Base-by-base conservation (phyloP, 805 yeast species). In the Teunomyces atbi region DNA sequence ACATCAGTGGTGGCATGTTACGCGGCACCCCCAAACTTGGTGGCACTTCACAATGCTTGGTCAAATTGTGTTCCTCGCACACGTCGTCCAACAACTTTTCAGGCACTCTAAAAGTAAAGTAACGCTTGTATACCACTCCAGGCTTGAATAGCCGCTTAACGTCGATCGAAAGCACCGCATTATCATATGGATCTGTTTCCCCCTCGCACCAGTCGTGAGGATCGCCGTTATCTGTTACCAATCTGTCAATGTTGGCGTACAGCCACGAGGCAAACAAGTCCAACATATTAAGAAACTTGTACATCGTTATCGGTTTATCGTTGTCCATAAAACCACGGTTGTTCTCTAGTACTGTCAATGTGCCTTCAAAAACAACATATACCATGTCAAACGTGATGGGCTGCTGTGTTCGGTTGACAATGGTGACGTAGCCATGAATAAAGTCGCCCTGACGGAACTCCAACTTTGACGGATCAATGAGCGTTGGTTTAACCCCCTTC, bases 201-300 rank as follows among this genome's bases (percentile, higher is more conserved):
- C 76, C 75, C 23, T 62, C 69, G 52, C 77, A 72, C 77, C 77
- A 72, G 58, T 57, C 54, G 57, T 55, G 60, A 3, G 65, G 64
- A 34, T 65, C 61, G 3, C 65, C 56, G 37, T 61, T 58, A 40
- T 66, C 64, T 19, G 65, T 62, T 19, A 50, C 59, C n/a, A 61
- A 49, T 3, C 77, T 59, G 47, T 69, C 73, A 23, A 72, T 72
- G 47, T 71, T 69, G 23, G 76, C 74, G 48, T 62, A 72, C 4
- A 73, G 59, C 77, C 77, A 73, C 13, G 69, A 64, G 6, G 77
- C 77, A 59, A 66, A 70, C 21, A 71, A 56, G 48, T 72, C 77
- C 21, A 68, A 57, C 76, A 71, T 72, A 51, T 68, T 72, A 43
- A 71, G 55, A 47, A 71, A 70, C 52, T 69, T 70, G 51, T 59